Evolutionary conservation across 2,329 filamentous ascomycete genomes (phyloP).

Genomic region (Aspergillus unguis): DNA sequence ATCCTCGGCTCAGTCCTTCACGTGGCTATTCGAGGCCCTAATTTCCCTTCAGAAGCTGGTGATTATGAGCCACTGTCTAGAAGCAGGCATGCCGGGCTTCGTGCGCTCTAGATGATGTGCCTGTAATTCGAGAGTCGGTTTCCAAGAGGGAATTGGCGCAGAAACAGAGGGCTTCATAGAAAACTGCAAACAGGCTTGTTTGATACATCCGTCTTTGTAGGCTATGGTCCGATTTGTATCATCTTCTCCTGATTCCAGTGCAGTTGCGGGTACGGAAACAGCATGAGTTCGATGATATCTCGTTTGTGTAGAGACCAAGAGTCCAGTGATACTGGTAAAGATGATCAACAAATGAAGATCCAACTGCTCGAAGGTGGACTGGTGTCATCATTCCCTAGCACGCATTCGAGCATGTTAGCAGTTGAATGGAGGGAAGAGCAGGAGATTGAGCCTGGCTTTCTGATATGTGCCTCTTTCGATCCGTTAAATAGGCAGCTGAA

Average conservation of each 20-base stretch:
- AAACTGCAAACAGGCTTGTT: neutral
- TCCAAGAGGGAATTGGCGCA: neutral
- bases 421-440: neutral
- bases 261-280: neutral
- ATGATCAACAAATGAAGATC: neutral
- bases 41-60: neutral
- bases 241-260: neutral
- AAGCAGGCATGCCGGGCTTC: conserved; percentile 1
- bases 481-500: conserved; percentile 8
- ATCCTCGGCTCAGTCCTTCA: no score
- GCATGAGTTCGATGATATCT: neutral
- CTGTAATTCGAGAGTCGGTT: conserved; percentile 1
- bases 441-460: neutral
- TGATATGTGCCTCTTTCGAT: conserved; percentile 1
- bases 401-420: neutral
- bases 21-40: neutral
- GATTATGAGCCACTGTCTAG: neutral
- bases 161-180: neutral
- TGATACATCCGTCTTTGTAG: neutral
- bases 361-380: neutral
- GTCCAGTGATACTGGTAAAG: neutral
- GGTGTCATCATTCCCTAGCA: neutral
- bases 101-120: conserved; percentile 4
- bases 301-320: conserved; percentile 1
- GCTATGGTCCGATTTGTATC: conserved; percentile 4